A percentile compares a stretch with the other conserved stretches of the same genome.
phyloP scores from a whole-genome alignment of 495 filamentous ascomycete species.

The Trichoderma parareesei region DNA sequence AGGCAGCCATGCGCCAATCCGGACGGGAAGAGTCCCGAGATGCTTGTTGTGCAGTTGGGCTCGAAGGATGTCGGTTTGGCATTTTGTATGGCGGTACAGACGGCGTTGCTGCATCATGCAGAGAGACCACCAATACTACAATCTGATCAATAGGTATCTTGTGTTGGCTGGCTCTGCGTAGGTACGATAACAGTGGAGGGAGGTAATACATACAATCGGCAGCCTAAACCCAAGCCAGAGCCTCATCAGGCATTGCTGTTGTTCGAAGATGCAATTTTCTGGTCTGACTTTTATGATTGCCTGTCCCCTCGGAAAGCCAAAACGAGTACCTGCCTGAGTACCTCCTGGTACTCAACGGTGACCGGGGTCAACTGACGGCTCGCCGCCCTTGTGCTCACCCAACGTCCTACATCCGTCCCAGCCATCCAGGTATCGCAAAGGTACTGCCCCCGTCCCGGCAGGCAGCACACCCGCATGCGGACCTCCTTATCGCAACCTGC shows the following conservation, averaged over 20 bases:
- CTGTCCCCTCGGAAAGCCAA: neutral
- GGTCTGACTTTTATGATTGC: neutral
- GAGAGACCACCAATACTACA: too few species aligned
- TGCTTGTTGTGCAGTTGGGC: too few species aligned
- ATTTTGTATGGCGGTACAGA: too few species aligned
- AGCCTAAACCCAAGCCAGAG: neutral
- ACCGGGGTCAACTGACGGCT: neutral
- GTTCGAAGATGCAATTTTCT: neutral
- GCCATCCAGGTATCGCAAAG: neutral
- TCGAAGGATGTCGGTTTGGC: too few species aligned
- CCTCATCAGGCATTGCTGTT: too few species aligned
- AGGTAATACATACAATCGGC: neutral
- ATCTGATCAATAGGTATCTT: too few species aligned
- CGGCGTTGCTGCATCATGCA: too few species aligned
- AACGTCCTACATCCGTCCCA: neutral
- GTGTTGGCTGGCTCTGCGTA: too few species aligned
- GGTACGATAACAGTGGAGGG: neutral
- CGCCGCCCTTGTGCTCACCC: slow-evolving; percentile 3
- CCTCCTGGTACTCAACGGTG: neutral
- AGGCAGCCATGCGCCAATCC: too few species aligned
- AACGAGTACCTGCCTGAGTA: neutral
- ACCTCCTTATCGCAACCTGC: neutral
- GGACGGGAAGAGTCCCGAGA: too few species aligned
- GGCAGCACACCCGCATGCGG: neutral
- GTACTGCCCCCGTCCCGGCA: neutral